Conservation (phyloP, 2,329 filamentous ascomycete species). For the Biscogniauxia marginata region DNA sequence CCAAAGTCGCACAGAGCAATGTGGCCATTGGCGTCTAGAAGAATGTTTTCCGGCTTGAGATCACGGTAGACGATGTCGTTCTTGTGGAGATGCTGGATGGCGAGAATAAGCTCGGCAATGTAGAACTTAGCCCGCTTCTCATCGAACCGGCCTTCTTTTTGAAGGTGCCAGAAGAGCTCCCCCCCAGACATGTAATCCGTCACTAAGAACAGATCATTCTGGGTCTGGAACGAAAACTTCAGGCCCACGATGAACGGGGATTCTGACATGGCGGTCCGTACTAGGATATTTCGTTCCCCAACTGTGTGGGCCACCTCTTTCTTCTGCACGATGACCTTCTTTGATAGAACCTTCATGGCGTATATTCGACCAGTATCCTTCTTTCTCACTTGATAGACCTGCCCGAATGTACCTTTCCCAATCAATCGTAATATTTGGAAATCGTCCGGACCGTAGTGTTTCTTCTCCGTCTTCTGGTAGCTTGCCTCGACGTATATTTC, state of each 20-base stretch:
- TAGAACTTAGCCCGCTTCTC: constrained; percentile 97
- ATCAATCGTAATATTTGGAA: constrained; percentile 96
- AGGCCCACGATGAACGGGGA: constrained; percentile 97
- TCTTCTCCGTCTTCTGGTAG: constrained; percentile 86
- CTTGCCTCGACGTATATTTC: constrained; percentile 85
- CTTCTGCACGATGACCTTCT: constrained; percentile 99
- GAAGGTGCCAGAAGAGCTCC: constrained; percentile 97
- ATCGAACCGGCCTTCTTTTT: constrained; percentile 94
- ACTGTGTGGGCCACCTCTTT: constrained; percentile 98
- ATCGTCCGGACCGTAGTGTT: constrained; percentile 89
- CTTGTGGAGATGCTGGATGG: constrained; percentile 90
- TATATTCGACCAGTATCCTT: constrained; percentile 95
- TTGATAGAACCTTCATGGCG: constrained; percentile 98
- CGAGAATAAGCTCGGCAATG: constrained; percentile 94
- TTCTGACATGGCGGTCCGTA: constrained; percentile 91
- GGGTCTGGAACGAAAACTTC: constrained; percentile 98
- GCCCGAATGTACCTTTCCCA: constrained; percentile 96
- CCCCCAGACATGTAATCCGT: constrained; percentile 99
- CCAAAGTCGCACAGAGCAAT: constrained; percentile 98
- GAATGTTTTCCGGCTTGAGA: constrained; percentile 95
- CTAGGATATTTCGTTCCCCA: constrained; percentile 94
- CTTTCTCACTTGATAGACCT: constrained; percentile 98
- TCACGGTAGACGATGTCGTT: constrained; percentile 98
- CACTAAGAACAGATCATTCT: constrained; percentile 94
- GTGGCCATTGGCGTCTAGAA: constrained; percentile 94